Evolutionary conservation across 306 rosid species (phyloP).

Genomic region (Castanea crenata): DNA sequence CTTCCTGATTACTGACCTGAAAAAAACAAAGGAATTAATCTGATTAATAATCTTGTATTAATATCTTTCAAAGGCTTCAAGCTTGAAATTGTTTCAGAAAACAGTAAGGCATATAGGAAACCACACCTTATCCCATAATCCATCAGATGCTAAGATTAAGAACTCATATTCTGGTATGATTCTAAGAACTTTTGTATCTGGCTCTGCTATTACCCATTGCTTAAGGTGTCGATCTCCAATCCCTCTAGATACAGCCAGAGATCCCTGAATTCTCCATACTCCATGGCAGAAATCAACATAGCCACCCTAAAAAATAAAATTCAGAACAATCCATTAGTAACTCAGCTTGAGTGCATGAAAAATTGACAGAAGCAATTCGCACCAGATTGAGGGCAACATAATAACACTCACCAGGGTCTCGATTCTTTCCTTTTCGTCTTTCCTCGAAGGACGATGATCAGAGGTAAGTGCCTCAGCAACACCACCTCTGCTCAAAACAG

Average conservation of each 20-base stretch:
- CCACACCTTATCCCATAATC: constrained; percentile 95
- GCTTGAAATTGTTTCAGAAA: neutral
- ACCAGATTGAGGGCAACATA: neutral
- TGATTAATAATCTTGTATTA: neutral
- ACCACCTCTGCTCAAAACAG: constrained; percentile 82
- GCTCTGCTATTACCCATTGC: constrained; percentile 85
- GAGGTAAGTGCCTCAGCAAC: constrained; percentile 80
- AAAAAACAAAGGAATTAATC: constrained; percentile 16
- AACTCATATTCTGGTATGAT: constrained; percentile 75
- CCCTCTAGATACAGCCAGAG: constrained; percentile 86
- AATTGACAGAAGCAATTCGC: constrained; percentile 3
- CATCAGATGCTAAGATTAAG: constrained; percentile 89
- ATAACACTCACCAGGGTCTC: constrained; percentile 55
- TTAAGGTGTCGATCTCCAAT: constrained; percentile 81
- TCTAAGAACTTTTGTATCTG: constrained; percentile 67
- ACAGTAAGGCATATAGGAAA: neutral
- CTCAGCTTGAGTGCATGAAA: neutral
- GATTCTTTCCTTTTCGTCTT: constrained; percentile 76
- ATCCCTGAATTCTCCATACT: constrained; percentile 87
- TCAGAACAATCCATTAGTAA: constrained; percentile 18
- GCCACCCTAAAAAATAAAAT: constrained; percentile 69
- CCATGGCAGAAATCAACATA: constrained; percentile 88
- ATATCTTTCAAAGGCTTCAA: neutral
- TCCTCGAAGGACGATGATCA: constrained; percentile 84
- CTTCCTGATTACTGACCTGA: constrained; percentile 91